phyloP scores from a whole-genome alignment of 2,329 filamentous ascomycete species.

The Decorospora gaudefroyi region DNA sequence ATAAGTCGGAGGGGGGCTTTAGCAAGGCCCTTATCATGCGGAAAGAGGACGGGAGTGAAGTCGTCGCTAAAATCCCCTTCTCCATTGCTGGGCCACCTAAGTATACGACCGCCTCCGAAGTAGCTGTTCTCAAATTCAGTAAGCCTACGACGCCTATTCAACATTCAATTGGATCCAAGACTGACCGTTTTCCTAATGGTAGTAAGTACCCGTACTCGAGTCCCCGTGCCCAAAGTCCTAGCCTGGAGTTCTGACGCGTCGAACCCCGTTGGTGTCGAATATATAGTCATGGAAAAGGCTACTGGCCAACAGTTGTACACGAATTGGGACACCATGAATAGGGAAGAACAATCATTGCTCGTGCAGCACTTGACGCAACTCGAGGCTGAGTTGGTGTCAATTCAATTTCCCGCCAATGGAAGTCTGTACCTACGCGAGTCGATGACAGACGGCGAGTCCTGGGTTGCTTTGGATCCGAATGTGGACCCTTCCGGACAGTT shows the following conservation, averaged over 20 bases:
- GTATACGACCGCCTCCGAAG: slow-evolving; percentile 44
- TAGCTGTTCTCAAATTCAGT: slow-evolving; percentile 43
- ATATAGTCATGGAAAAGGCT: slow-evolving; percentile 47
- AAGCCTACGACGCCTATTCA: slow-evolving; percentile 11
- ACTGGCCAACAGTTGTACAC: slow-evolving; percentile 32
- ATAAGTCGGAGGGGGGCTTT: slow-evolving; percentile 44
- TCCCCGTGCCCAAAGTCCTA: slow-evolving; percentile 36
- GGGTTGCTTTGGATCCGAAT: slow-evolving; percentile 8
- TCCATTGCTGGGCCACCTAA: slow-evolving; percentile 37
- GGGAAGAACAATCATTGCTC: slow-evolving; percentile 30
- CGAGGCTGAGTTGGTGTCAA: slow-evolving; percentile 30
- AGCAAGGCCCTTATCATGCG: slow-evolving; percentile 40
- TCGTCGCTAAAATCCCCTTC: slow-evolving; percentile 32
- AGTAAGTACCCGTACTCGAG: slow-evolving; percentile 20
- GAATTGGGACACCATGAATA: slow-evolving; percentile 38
- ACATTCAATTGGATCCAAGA: neutral
- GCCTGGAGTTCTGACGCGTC: slow-evolving; percentile 31
- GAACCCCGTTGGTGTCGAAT: slow-evolving; percentile 43
- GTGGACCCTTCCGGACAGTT: slow-evolving; percentile 19
- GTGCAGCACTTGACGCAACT: slow-evolving; percentile 32
- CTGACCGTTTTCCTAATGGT: slow-evolving; percentile 6
- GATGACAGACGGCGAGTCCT: slow-evolving; percentile 10
- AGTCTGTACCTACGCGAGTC: slow-evolving; percentile 40
- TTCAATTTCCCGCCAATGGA: slow-evolving; percentile 35
- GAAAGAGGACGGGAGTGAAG: slow-evolving; percentile 22